Percentiles rank a stretch among this genome's conserved stretches.
Evolutionary conservation across 176 grass and related monocot species (phyloP).

Genomic region (Avena sativa): DNA sequence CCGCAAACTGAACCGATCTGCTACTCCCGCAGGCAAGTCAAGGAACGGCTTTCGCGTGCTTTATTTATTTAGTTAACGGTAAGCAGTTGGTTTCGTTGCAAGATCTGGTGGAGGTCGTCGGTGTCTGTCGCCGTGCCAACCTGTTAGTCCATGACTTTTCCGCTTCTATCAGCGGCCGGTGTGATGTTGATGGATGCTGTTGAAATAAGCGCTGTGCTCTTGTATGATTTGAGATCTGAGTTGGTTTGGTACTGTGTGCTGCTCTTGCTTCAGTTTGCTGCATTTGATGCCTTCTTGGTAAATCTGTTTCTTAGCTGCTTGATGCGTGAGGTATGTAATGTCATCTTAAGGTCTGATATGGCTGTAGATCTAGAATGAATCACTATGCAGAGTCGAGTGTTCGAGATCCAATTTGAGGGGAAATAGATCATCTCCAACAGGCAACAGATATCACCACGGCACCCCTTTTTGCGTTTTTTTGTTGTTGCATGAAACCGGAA

Average conservation of each 20-base stretch:
- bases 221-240: constrained; percentile 14
- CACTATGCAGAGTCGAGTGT: not conserved
- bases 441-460: too few species aligned
- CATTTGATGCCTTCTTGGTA: not conserved
- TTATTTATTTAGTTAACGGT: not conserved
- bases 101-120: constrained; percentile 8
- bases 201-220: constrained; percentile 22
- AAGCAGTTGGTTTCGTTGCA: constrained; percentile 1
- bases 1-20: constrained; percentile 42
- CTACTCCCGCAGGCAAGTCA: not conserved
- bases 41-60: not conserved
- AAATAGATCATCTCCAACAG: too few species aligned
- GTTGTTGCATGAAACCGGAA: too few species aligned
- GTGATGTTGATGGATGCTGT: not conserved
- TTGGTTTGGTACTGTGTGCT: not conserved
- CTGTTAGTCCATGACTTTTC: not conserved
- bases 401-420: not conserved
- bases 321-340: not conserved
- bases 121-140: not conserved
- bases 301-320: constrained; percentile 22
- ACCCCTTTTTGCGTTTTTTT: too few species aligned
- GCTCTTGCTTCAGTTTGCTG: not conserved
- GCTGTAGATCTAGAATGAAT: not conserved
- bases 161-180: not conserved
- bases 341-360: not conserved